phyloP scores from a whole-genome alignment of 164 flowering plant species.

The Magnolia sinica region DNA sequence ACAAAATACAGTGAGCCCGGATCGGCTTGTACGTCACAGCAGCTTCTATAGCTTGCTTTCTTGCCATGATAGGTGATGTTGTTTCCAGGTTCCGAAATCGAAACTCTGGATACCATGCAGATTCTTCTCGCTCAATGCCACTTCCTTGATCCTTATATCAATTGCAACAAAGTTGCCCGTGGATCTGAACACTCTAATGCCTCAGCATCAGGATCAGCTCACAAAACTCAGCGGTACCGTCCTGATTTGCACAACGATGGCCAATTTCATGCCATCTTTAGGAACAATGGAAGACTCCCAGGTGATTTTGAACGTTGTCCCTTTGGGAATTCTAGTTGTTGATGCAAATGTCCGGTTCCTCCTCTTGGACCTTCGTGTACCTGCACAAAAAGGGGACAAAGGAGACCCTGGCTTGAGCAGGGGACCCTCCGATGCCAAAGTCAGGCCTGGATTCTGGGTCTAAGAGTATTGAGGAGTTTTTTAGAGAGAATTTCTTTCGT shows the following conservation, averaged over 20 bases:
- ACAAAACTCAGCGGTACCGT: constrained; percentile 56
- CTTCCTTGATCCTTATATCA: constrained; percentile 45
- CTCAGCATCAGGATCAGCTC: constrained; percentile 47
- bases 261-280: constrained; percentile 56
- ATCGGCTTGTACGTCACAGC: constrained; percentile 43
- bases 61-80: constrained; percentile 49
- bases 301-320: constrained; percentile 38
- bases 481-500: too few species aligned
- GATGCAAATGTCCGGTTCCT: too few species aligned
- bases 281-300: constrained; percentile 47
- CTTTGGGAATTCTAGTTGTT: constrained; percentile 58
- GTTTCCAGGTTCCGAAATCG: constrained; percentile 28
- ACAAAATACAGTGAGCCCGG: constrained; percentile 24
- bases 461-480: too few species aligned
- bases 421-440: too few species aligned
- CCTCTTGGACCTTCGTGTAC: too few species aligned
- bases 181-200: constrained; percentile 66
- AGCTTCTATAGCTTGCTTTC: constrained; percentile 49
- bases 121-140: constrained; percentile 58
- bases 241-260: constrained; percentile 50
- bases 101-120: constrained; percentile 62
- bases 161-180: constrained; percentile 52
- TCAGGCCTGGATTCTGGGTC: too few species aligned
- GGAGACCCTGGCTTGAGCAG: too few species aligned
- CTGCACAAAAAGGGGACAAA: too few species aligned